Evolutionary conservation across 2,329 filamentous ascomycete genomes (phyloP), one percentile per base, ranked within the genome.

Genomic region (Alternaria brassicicola): DNA sequence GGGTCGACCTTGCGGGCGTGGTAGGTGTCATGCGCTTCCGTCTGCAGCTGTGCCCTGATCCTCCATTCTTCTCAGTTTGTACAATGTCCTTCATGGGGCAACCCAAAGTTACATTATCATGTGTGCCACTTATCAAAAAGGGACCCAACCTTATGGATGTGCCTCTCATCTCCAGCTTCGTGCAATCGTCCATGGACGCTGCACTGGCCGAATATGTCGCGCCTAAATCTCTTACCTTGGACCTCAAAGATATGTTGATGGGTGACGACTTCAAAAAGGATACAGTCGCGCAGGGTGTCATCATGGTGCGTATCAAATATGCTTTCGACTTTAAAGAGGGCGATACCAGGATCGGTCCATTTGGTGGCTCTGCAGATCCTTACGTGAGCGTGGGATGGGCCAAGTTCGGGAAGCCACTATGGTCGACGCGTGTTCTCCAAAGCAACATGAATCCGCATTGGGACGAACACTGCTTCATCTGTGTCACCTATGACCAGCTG

Each of bases 241-340:
- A 92, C 70, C 78, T 93, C 31, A 90, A 91, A 72, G 88, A 91
- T 59, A 92, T 92, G 87, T 83, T 93, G 12, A 84, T 90, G 7
- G 90, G 90, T 4, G 89, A 91, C 57, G 89, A 92, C 67, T 92
- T 89, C 79, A 92, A 92, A 75, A 91, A 91, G 71, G 89, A 92
- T 61, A 91, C 89, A 0, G 77, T 78, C 28, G 82, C 86, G 2
- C 82, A 85, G 30, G 89, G 90, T 17, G 83, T 91, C 1, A 71
- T 93, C 1, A 82, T 89, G 62, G 82, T 91, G 9, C 84, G 83
- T 41, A 88, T 92, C 71, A 87, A 88, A 68, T 81, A 83, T 23
- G 90, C 89, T 0, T 85, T 84, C 39, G 88, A 86, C 33, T 92
- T 92, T 79, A 91, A 90, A 69, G 84, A 88, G 71, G 89, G 88